Conservation (phyloP, 441 rosid genomes). For the Arabidopsis hybrid region DNA sequence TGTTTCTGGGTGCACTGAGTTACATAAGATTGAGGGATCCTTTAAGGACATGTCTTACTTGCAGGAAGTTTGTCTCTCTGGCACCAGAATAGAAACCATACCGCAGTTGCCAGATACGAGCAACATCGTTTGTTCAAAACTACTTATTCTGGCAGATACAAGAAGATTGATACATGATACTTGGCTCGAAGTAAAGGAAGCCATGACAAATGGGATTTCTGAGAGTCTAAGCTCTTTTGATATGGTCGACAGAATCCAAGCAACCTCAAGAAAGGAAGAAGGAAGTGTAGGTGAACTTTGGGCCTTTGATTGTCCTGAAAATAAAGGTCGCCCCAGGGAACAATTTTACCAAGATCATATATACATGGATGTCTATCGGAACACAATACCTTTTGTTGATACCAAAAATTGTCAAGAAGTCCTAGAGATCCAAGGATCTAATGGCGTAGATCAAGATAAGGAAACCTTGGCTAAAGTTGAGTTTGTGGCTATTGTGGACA, state of each 20-base stretch:
- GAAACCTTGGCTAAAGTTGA: conserved; percentile 44
- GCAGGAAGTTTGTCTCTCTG: conserved; percentile 46
- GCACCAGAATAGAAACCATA: conserved; percentile 41
- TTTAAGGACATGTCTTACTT: conserved; percentile 47
- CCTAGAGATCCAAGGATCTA: conserved; percentile 51
- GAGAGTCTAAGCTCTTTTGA: background rate
- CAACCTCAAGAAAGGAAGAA: background rate
- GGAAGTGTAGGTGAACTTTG: background rate
- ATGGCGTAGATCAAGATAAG: conserved; percentile 42
- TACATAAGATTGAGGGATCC: conserved; percentile 33
- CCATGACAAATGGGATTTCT: background rate
- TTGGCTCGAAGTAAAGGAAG: conserved; percentile 26
- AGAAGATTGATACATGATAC: background rate
- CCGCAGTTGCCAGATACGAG: conserved; percentile 37
- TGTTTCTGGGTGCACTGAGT: conserved; percentile 26
- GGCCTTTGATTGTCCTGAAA: background rate
- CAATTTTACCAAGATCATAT: background rate
- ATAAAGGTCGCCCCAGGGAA: background rate
- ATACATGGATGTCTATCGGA: conserved; percentile 33
- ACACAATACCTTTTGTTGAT: conserved; percentile 39
- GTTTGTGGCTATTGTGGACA: conserved; percentile 46
- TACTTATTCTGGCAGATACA: conserved; percentile 30
- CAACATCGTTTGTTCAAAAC: conserved; percentile 37
- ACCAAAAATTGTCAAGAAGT: background rate
- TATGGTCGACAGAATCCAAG: background rate